A percentile compares a stretch with the other conserved stretches of the same genome.
phyloP scores from a whole-genome alignment of 2,329 filamentous ascomycete species.

The Graphiopsis chlorocephala region DNA sequence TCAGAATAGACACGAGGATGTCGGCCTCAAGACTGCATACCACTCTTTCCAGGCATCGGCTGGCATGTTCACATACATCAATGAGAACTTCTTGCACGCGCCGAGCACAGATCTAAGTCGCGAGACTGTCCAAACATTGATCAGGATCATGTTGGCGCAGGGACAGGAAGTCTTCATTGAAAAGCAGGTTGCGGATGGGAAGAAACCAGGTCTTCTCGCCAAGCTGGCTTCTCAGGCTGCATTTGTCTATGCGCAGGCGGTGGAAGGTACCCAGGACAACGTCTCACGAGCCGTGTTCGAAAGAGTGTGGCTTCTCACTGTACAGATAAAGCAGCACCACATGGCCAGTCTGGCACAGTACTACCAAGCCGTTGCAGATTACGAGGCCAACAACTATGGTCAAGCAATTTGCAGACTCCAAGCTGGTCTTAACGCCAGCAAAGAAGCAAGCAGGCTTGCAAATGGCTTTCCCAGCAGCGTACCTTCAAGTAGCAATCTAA shows the following conservation, averaged over 20 bases:
- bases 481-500: slow-evolving; percentile 78
- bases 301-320: slow-evolving; percentile 83
- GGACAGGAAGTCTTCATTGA: slow-evolving; percentile 97
- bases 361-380: slow-evolving; percentile 87
- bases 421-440: slow-evolving; percentile 72
- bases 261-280: slow-evolving; percentile 89
- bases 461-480: slow-evolving; percentile 77
- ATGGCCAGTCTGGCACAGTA: slow-evolving; percentile 87
- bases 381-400: slow-evolving; percentile 84
- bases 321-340: slow-evolving; percentile 78
- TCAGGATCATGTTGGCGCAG: slow-evolving; percentile 89
- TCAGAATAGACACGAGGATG: slow-evolving; percentile 88
- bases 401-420: slow-evolving; percentile 79
- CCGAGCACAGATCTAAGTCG: slow-evolving; percentile 93
- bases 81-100: slow-evolving; percentile 97
- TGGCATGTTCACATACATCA: slow-evolving; percentile 99
- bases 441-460: slow-evolving; percentile 73
- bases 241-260: slow-evolving; percentile 80
- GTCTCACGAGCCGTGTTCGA: slow-evolving; percentile 89
- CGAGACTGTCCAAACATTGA: slow-evolving; percentile 92
- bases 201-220: slow-evolving; percentile 86
- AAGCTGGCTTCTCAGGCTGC: slow-evolving; percentile 91
- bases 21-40: slow-evolving; percentile 91
- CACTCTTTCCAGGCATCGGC: slow-evolving; percentile 97
- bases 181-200: slow-evolving; percentile 88